Conservation (phyloP, 2,329 filamentous ascomycete genomes). For the Orbilia oligospora region DNA sequence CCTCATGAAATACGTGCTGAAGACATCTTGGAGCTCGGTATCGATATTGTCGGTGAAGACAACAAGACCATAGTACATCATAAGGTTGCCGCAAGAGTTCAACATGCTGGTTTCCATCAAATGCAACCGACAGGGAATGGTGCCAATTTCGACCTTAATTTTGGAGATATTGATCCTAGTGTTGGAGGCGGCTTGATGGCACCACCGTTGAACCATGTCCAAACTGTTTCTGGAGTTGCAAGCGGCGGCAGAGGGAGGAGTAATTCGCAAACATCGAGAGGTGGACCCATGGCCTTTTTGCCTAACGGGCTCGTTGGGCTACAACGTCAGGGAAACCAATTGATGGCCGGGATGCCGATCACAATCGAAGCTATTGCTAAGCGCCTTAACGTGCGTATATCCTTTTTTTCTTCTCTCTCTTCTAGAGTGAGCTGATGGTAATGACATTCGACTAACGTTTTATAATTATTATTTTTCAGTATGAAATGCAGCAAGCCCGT, state of each 20-base stretch:
- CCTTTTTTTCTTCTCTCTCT: too few species aligned
- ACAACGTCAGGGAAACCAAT: conserved; percentile 77
- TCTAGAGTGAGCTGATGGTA: neutral
- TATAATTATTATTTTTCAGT: conserved; percentile 70
- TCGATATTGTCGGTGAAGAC: conserved; percentile 98
- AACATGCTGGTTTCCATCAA: conserved; percentile 86
- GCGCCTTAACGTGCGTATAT: conserved; percentile 78
- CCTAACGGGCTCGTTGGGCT: conserved; percentile 70
- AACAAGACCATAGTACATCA: conserved; percentile 99
- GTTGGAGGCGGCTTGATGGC: conserved; percentile 71
- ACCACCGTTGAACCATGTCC: conserved; percentile 75
- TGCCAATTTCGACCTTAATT: conserved; percentile 88
- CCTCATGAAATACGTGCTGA: conserved; percentile 92
- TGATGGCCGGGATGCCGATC: conserved; percentile 82
- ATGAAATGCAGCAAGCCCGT: conserved; percentile 89
- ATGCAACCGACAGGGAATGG: conserved; percentile 71
- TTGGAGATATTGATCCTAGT: conserved; percentile 87
- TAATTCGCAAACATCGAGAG: conserved; percentile 72
- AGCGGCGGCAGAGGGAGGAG: conserved; percentile 69
- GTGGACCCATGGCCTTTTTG: conserved; percentile 66
- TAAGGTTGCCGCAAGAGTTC: conserved; percentile 96
- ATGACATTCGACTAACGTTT: conserved; percentile 18
- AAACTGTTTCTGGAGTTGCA: conserved; percentile 74
- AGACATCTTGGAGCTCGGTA: conserved; percentile 93
- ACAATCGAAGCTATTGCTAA: conserved; percentile 97